Evolutionary conservation across 1,139 yeast species (phyloP).

Genomic region (Debaryomyces sp.): DNA sequence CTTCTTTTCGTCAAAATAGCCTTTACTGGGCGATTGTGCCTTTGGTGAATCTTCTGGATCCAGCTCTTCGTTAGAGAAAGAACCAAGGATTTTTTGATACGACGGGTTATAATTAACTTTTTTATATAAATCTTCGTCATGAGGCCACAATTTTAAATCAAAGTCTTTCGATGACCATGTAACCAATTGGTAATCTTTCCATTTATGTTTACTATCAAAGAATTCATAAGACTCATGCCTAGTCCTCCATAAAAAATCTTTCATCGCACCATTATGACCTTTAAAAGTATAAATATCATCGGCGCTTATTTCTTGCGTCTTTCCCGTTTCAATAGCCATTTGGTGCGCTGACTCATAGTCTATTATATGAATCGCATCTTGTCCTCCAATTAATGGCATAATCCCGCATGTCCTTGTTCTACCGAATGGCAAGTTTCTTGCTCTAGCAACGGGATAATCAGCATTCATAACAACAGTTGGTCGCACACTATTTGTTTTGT

Average conservation of each 20-base stretch:
- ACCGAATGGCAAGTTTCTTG: conserved; percentile 89
- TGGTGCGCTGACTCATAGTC: conserved; percentile 55
- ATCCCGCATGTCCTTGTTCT: conserved; percentile 73
- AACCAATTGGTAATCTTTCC: conserved; percentile 83
- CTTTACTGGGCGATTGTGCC: neutral
- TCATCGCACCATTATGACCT: conserved; percentile 84
- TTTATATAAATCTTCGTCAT: conserved; percentile 59
- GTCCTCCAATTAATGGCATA: conserved; percentile 90
- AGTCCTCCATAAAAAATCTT: conserved; percentile 86
- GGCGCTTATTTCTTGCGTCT: conserved; percentile 30
- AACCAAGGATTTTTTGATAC: conserved; percentile 31
- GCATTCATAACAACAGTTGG: conserved; percentile 69
- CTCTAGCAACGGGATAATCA: conserved; percentile 85
- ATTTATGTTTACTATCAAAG: conserved; percentile 51
- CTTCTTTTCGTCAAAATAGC: conserved; percentile 8
- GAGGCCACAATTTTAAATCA: conserved; percentile 83
- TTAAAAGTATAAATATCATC: conserved; percentile 63
- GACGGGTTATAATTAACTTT: conserved; percentile 58
- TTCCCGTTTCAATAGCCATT: conserved; percentile 26
- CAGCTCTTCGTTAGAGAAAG: conserved; percentile 21
- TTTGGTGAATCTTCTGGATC: conserved; percentile 16
- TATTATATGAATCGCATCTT: conserved; percentile 69
- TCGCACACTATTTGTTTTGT: conserved; percentile 16
- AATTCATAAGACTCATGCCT: conserved; percentile 44
- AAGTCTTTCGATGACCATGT: conserved; percentile 89